phyloP scores from a whole-genome alignment of 805 yeast species.

The Teunomyces tritomae region DNA sequence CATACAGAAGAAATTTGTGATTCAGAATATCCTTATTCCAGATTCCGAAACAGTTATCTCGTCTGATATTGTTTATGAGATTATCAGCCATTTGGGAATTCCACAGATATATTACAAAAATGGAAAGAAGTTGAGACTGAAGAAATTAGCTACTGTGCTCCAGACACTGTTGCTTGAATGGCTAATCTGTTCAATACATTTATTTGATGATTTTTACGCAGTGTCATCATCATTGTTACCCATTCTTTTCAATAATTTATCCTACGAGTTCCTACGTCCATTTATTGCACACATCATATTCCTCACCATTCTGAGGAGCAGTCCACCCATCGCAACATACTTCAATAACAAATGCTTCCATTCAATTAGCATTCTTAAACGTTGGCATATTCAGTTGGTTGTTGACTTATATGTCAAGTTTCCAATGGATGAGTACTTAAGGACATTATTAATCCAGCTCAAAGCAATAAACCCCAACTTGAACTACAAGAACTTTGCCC shows the following conservation, averaged over 20 bases:
- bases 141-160: not conserved
- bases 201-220: constrained; percentile 2
- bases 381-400: constrained; percentile 31
- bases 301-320: constrained; percentile 4
- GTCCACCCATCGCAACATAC: constrained; percentile 4
- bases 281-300: constrained; percentile 11
- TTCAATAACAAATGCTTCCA: constrained; percentile 3
- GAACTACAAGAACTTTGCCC: constrained; percentile 13
- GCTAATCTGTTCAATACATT: constrained; percentile 9
- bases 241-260: constrained; percentile 9
- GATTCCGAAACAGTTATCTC: not conserved
- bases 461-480: constrained; percentile 18
- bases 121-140: constrained; percentile 6
- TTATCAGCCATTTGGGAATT: constrained; percentile 11
- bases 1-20: constrained; percentile 1
- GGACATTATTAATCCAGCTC: constrained; percentile 20
- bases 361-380: constrained; percentile 5
- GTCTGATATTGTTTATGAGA: constrained; percentile 6
- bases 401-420: constrained; percentile 26
- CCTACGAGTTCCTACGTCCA: constrained; percentile 13
- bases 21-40: constrained; percentile 6
- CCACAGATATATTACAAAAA: constrained; percentile 8
- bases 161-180: constrained; percentile 11
- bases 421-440: constrained; percentile 30
- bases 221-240: constrained; percentile 7